These are phyloP conservation scores for Boletus pseudopeckii DNA, from an alignment of 768 basidiomycete species.

Conservation along the genomic window DNA sequence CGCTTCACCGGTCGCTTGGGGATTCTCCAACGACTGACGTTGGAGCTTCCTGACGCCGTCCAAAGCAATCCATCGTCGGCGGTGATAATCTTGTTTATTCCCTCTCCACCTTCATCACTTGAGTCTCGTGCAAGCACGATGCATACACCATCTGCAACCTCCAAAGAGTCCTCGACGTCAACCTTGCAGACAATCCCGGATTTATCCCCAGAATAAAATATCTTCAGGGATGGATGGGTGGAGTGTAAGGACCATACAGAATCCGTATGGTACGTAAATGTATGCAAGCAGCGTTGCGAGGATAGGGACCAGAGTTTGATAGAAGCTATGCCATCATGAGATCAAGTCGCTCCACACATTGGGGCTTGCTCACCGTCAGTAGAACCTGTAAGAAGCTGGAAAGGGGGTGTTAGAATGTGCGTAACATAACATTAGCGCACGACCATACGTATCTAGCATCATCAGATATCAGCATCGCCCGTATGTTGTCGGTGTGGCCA, in stretches of 20 bases:
- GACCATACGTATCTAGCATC: constrained; percentile 83
- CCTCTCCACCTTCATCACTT: constrained; percentile 47
- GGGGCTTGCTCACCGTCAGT: constrained; percentile 53
- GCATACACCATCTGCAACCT: constrained; percentile 88
- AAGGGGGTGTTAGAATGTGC: constrained; percentile 3
- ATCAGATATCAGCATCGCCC: constrained; percentile 83
- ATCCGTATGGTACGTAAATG: constrained; percentile 92
- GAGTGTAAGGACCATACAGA: constrained; percentile 94
- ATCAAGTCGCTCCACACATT: constrained; percentile 4
- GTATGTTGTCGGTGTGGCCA: constrained; percentile 96
- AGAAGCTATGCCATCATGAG: constrained; percentile 45
- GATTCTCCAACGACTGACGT: constrained; percentile 77
- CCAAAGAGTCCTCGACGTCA: constrained; percentile 80
- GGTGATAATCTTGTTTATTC: constrained; percentile 78
- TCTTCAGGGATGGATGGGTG: constrained; percentile 77
- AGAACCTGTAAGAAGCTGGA: constrained; percentile 77
- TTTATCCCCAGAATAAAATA: constrained; percentile 94
- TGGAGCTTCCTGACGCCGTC: constrained; percentile 85
- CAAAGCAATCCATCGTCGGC: constrained; percentile 85
- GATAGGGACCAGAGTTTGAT: constrained; percentile 93
- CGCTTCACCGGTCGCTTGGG: constrained; percentile 40
- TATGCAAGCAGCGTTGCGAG: constrained; percentile 88
- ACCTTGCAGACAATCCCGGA: constrained; percentile 87
- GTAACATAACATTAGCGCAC: constrained; percentile 4
- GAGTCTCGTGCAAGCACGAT: constrained; percentile 72